Base-by-base conservation (phyloP, 129 eudicot genomes). In the Tagetes patula region DNA sequence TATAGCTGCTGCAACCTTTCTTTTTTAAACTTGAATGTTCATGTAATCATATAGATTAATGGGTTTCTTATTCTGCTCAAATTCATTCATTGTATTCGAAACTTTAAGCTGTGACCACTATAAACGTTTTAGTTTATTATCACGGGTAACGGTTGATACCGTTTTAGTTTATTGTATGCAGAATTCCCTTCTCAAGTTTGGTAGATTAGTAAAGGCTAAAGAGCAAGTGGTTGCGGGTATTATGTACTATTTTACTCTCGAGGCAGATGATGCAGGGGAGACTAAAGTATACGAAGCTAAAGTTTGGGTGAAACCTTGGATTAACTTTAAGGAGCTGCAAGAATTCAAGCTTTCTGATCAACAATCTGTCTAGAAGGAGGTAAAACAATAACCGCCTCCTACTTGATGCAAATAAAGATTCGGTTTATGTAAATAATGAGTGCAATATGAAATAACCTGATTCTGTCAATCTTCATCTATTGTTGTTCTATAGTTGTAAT, bases 271-370 rank as follows among this genome's bases (percentile, higher is more conserved):
- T 72, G 73, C 64, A 31, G 91, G 77, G 6, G 78, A 84, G 67
- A 46, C 54, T 11, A 72, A 70, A 50, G 11, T 74, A 4, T 86
- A 83, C 55, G 91, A 86, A 75, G 82, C 88, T 20, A 86, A 77
- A 76, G 79, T 86, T 39, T 81, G 85, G 88, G 84, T 84, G 49
- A 84, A 83, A 69, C 91, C 91, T 2, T 86, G 91, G 91, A 68
- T 78, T 68, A 84, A 86, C 74, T 81, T 78, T 4, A 84, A 78
- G 79, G 67, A 86, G 80, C 52, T 86, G 67, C 73, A 78, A 66
- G 86, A 78, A 32, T 86, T 86, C 13, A 86, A 86, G 78, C 53
- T 13, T 54, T 69, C 84, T 4, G 31, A 33, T 64, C 84, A 70
- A 12, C 80, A 52, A 54, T n/a, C 33, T 11, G 48, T 45, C 1